Conservation (phyloP, 2,329 filamentous ascomycete genomes). For the Aureobasidium mangrovei region DNA sequence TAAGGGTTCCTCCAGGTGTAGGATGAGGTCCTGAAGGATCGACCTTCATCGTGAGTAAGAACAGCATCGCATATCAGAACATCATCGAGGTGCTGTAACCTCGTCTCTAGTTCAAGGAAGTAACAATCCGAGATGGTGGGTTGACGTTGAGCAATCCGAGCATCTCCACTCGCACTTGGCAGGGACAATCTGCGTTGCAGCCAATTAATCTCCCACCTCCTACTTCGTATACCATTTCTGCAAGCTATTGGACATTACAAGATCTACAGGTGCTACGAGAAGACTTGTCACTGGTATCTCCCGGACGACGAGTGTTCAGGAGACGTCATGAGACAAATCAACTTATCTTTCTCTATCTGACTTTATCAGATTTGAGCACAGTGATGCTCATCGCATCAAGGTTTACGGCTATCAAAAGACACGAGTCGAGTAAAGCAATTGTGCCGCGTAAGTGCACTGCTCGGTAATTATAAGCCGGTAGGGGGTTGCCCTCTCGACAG, state of each 20-base stretch:
- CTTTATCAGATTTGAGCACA: not conserved
- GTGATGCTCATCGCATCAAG: too few species aligned
- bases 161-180: constrained; percentile 2
- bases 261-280: not conserved
- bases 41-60: too few species aligned
- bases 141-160: constrained; percentile 7
- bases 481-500: constrained; percentile 5
- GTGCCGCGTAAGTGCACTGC: not conserved
- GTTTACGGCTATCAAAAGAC: not conserved
- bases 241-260: not conserved
- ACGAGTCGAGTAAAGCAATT: not conserved
- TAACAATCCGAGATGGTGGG: not conserved
- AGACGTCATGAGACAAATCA: not conserved
- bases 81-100: too few species aligned
- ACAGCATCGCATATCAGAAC: too few species aligned
- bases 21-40: too few species aligned
- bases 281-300: not conserved
- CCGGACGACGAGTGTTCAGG: not conserved
- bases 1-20: too few species aligned
- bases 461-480: not conserved
- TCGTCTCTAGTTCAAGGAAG: not conserved
- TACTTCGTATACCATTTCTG: constrained; percentile 8
- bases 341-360: not conserved
- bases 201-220: constrained; percentile 4
- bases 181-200: constrained; percentile 7